Percentiles rank a stretch among this genome's conserved stretches.
These are phyloP conservation scores for Prunus mongolica DNA, from an alignment of 306 rosid species.

Conservation along the genomic window DNA sequence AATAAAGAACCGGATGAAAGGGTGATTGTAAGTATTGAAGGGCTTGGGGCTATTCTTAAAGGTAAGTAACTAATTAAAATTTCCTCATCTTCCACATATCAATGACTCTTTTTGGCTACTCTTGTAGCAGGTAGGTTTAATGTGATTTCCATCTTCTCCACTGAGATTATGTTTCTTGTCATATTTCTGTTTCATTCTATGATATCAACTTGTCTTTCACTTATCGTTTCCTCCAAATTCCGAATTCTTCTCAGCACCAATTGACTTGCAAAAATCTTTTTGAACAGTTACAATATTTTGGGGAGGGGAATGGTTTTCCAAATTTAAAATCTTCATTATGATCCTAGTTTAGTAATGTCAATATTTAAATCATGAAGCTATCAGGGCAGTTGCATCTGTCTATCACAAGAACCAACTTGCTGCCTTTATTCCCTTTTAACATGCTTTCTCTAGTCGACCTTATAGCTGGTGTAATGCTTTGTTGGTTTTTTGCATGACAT, in stretches of 20 bases:
- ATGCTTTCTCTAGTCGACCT: neutral
- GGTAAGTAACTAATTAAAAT: slow-evolving; percentile 16
- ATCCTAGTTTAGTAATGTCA: neutral
- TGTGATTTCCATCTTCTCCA: neutral
- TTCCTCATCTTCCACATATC: no score
- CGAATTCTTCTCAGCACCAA: neutral
- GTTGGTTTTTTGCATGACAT: neutral
- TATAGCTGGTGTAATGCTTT: neutral
- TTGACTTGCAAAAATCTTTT: neutral
- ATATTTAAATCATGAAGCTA: no score
- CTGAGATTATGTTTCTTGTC: neutral
- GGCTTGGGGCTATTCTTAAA: slow-evolving; percentile 23
- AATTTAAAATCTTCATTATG: neutral
- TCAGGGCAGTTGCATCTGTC: no score
- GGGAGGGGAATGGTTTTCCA: neutral
- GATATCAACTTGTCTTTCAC: neutral
- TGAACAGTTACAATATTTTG: neutral
- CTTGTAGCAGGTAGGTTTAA: neutral
- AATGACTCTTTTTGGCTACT: neutral
- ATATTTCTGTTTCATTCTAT: neutral
- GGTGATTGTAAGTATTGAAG: slow-evolving; percentile 21
- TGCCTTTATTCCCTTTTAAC: neutral
- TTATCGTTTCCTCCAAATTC: neutral
- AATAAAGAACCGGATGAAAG: slow-evolving; percentile 14
- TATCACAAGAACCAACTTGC: neutral